Evolutionary conservation across 2,329 filamentous ascomycete genomes (phyloP).

Genomic region (Epichloe festucae): DNA sequence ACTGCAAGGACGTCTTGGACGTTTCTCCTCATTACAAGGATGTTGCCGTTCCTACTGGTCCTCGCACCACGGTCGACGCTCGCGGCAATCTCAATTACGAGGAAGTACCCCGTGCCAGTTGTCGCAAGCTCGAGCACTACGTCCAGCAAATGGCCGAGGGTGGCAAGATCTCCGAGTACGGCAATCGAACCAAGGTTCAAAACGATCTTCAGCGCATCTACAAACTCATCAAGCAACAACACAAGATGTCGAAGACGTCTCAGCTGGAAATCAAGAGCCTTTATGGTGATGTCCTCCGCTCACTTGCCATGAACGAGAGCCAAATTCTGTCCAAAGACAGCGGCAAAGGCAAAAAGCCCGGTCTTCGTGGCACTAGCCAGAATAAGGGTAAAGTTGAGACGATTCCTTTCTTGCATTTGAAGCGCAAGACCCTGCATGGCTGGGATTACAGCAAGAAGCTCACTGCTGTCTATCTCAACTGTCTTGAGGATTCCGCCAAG

Average conservation of each 20-base stretch:
- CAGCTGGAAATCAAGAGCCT: slow-evolving; percentile 93
- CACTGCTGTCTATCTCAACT: slow-evolving; percentile 83
- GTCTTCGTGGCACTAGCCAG: slow-evolving; percentile 38
- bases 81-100: slow-evolving; percentile 88
- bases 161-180: slow-evolving; percentile 96
- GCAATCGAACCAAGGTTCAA: slow-evolving; percentile 95
- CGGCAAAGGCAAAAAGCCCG: slow-evolving; percentile 47
- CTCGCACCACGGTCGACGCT: slow-evolving; percentile 81
- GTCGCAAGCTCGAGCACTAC: slow-evolving; percentile 95
- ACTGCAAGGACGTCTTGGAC: slow-evolving; percentile 85
- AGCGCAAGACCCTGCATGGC: slow-evolving; percentile 83
- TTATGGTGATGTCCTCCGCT: slow-evolving; percentile 88
- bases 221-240: slow-evolving; percentile 96
- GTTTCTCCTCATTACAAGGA: slow-evolving; percentile 89
- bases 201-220: slow-evolving; percentile 91
- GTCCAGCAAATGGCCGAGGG: slow-evolving; percentile 97
- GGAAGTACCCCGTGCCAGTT: slow-evolving; percentile 74
- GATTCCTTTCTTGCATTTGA: slow-evolving; percentile 93
- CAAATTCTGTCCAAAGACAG: slow-evolving; percentile 89
- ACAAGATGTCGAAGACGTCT: slow-evolving; percentile 92
- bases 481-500: slow-evolving; percentile 77
- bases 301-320: slow-evolving; percentile 93
- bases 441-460: slow-evolving; percentile 99
- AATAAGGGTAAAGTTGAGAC: slow-evolving; percentile 90
- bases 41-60: slow-evolving; percentile 81